A percentile compares a stretch with the other conserved stretches of the same genome.
phyloP scores from a whole-genome alignment of 805 yeast genomes.

The Schwanniomyces sp. region DNA sequence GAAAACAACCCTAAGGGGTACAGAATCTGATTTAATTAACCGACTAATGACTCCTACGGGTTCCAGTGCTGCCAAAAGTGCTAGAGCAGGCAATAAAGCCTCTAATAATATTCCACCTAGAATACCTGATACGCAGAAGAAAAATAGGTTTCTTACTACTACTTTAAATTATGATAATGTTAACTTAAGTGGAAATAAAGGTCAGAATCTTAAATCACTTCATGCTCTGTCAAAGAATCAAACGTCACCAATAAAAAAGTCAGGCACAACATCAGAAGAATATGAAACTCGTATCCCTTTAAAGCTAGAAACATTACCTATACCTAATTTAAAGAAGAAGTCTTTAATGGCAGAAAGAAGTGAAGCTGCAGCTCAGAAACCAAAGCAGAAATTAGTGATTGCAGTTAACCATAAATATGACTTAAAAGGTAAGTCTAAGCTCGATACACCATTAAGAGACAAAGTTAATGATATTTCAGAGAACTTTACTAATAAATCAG shows the following conservation, averaged over 20 bases:
- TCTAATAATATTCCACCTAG: slow-evolving; percentile 1
- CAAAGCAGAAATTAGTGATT: slow-evolving; percentile 26
- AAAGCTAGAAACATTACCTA: slow-evolving; percentile 14
- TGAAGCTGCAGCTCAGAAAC: slow-evolving; percentile 24
- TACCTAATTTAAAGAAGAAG: slow-evolving; percentile 24
- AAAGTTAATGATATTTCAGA: neutral
- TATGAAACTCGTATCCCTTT: slow-evolving; percentile 7
- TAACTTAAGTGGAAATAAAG: slow-evolving; percentile 15
- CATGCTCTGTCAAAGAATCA: slow-evolving; percentile 8
- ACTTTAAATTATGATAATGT: slow-evolving; percentile 33
- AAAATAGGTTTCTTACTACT: slow-evolving; percentile 36
- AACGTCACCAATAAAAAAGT: slow-evolving; percentile 13
- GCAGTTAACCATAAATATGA: slow-evolving; percentile 20
- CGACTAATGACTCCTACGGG: slow-evolving; percentile 30
- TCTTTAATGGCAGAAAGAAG: slow-evolving; percentile 27
- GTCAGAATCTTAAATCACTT: slow-evolving; percentile 9
- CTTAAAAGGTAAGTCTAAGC: neutral
- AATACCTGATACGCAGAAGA: slow-evolving; percentile 10
- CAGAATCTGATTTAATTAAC: slow-evolving; percentile 12
- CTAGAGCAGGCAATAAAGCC: slow-evolving; percentile 1
- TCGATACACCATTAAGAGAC: neutral
- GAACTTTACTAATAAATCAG: neutral
- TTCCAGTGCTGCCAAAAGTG: slow-evolving; percentile 28
- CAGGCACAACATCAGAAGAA: slow-evolving; percentile 6
- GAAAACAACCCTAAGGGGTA: neutral